These are phyloP conservation scores for Naumovozyma baii DNA, from an alignment of 805 yeast genomes.

Conservation along the genomic window DNA sequence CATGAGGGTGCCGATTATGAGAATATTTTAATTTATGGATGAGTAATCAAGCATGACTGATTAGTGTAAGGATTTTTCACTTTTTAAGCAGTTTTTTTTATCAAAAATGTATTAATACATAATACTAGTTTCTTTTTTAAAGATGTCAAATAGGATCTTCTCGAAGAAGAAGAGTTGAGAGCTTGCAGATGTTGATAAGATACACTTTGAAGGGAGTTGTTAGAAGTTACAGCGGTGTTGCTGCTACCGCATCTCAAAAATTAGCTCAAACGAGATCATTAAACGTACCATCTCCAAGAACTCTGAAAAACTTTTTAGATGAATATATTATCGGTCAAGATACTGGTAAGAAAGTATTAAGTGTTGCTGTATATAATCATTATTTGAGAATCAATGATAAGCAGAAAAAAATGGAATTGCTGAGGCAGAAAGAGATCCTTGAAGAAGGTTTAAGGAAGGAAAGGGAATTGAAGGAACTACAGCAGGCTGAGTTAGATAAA, in stretches of 20 bases:
- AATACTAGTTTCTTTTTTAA: too few relatives aligned
- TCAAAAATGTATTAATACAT: too few relatives aligned
- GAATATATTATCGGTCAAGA: slow-evolving; percentile 49
- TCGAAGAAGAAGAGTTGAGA: background rate
- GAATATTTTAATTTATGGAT: background rate
- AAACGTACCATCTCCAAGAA: slow-evolving; percentile 39
- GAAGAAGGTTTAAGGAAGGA: background rate
- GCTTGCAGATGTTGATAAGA: background rate
- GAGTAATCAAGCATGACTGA: background rate
- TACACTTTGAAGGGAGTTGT: background rate
- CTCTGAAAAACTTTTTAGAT: slow-evolving; percentile 38
- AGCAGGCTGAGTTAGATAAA: slow-evolving; percentile 14
- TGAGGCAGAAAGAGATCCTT: slow-evolving; percentile 15
- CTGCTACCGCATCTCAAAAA: slow-evolving; percentile 12
- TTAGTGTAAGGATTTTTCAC: background rate
- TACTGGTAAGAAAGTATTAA: slow-evolving; percentile 44
- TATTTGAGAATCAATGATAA: slow-evolving; percentile 40
- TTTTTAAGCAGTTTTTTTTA: too few relatives aligned
- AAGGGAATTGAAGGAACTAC: slow-evolving; percentile 15
- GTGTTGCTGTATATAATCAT: slow-evolving; percentile 54
- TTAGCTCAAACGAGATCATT: slow-evolving; percentile 7
- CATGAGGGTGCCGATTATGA: background rate
- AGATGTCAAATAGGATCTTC: background rate
- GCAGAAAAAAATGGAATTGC: slow-evolving; percentile 25
- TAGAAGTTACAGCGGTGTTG: background rate